phyloP scores from a whole-genome alignment of 176 grass and related monocot species.

The Oryza australiensis region DNA sequence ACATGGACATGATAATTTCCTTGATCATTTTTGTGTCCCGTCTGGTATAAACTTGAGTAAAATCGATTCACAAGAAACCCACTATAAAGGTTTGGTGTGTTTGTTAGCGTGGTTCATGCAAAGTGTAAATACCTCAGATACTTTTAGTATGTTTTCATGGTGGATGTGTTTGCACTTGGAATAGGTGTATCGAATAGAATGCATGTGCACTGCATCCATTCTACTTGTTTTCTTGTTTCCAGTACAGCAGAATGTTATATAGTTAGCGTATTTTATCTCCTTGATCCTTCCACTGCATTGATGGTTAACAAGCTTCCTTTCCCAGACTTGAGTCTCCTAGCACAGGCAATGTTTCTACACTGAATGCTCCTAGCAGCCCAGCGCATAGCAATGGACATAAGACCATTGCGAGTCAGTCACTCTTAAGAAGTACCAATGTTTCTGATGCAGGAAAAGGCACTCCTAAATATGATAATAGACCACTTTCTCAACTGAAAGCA shows the following conservation, averaged over 20 bases:
- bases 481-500: conserved; percentile 43
- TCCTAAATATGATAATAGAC: conserved; percentile 43
- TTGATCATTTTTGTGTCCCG: background rate
- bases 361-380: conserved; percentile 42
- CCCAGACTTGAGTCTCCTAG: conserved; percentile 45
- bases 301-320: conserved; percentile 19
- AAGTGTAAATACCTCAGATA: conserved; percentile 17
- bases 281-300: background rate
- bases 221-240: conserved; percentile 23
- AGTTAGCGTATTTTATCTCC: conserved; percentile 18
- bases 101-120: background rate
- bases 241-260: background rate
- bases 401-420: conserved; percentile 34
- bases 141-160: conserved; percentile 17
- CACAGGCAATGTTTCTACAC: conserved; percentile 19
- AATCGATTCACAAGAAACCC: background rate
- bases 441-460: conserved; percentile 41
- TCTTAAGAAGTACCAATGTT: conserved; percentile 35
- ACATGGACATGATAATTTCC: background rate
- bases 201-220: background rate
- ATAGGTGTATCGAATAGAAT: conserved; percentile 35
- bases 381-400: conserved; percentile 36
- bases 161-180: conserved; percentile 5
- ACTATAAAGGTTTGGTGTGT: background rate
- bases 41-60: conserved; percentile 17